These are phyloP conservation scores for Hypsizygus ulmarius DNA, from an alignment of 1,284 basidiomycete genomes.

Conservation along the genomic window DNA sequence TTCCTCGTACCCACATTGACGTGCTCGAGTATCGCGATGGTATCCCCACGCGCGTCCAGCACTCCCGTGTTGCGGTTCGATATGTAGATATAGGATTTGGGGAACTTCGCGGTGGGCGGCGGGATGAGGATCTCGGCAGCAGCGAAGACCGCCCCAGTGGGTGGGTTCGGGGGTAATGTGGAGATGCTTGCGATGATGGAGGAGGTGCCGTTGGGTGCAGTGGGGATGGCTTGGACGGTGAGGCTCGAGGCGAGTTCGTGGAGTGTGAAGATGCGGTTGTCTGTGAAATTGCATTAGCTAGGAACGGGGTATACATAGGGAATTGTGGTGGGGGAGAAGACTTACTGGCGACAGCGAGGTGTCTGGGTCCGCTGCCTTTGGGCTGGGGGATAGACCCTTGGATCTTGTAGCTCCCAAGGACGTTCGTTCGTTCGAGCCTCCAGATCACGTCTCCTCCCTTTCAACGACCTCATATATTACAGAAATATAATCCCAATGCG, in stretches of 20 bases:
- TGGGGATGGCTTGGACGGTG: slow-evolving; percentile 58
- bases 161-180: slow-evolving; percentile 52
- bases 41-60: slow-evolving; percentile 52
- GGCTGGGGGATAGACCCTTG: slow-evolving; percentile 64
- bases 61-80: slow-evolving; percentile 65
- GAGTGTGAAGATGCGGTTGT: slow-evolving; percentile 54
- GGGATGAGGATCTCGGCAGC: slow-evolving; percentile 64
- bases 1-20: slow-evolving; percentile 31
- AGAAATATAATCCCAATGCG: neutral
- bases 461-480: slow-evolving; percentile 1
- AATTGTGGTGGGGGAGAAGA: neutral
- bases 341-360: slow-evolving; percentile 55
- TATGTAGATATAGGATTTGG: slow-evolving; percentile 57
- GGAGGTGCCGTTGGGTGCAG: slow-evolving; percentile 45
- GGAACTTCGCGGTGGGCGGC: slow-evolving; percentile 42
- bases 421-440: slow-evolving; percentile 45
- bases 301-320: neutral
- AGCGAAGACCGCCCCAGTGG: slow-evolving; percentile 46
- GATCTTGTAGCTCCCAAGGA: slow-evolving; percentile 45
- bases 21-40: slow-evolving; percentile 59
- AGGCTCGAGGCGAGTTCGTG: slow-evolving; percentile 67
- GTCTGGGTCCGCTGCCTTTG: slow-evolving; percentile 62
- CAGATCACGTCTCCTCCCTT: slow-evolving; percentile 68
- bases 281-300: slow-evolving; percentile 29
- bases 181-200: slow-evolving; percentile 51